Base-by-base conservation (phyloP, 768 basidiomycete species). In the Boletus barrowsii region DNA sequence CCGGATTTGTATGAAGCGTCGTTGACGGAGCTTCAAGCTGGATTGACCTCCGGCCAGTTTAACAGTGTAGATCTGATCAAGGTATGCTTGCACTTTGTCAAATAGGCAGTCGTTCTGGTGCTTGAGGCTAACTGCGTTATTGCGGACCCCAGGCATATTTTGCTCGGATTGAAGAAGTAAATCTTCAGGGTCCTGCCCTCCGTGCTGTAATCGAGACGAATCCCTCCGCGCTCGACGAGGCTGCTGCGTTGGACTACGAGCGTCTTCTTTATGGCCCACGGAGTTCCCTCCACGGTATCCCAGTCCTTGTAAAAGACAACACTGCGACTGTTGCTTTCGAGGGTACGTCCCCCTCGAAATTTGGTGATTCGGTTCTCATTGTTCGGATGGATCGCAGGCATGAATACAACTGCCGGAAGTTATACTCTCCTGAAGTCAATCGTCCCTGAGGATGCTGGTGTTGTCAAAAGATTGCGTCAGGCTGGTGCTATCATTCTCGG, bases 1-100 rank as follows among this genome's bases (percentile, higher is more conserved):
- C 76, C 76, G 3, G 75, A 77, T 51, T 57, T 78, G 4, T 75
- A 76, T 48, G 74, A 78, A 45, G 76, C 76, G 1, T 68, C 71
- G 1, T 55, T 78, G 44, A 54, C 54, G 4, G 75, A 77, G 44
- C 64, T 77, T 7, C 74, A 78, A 55, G 54, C 55, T 2, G 76
- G 77, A 11, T 61, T 77, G 40, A 66, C 33, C 33, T 35, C 33
- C 13, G 68, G 70, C 9, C 57, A 57, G 29, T 77, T 78, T 49
- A 74, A 65, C 9, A 76, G 75, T 40, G 76, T 75, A 3, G 70
- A 77, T 51, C 63, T 77, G 10, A 71, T 78, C 29, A 73, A 72
- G 62, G 75, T 72, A 26, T 18, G 14, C 15, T 32, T 32, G 11
- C 14, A 35, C 13, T 35, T 35, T 35, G 13, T 10, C 10, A 14